Evolutionary conservation across 495 filamentous ascomycete genomes (phyloP).

Genomic region (Penicillium paxilli): DNA sequence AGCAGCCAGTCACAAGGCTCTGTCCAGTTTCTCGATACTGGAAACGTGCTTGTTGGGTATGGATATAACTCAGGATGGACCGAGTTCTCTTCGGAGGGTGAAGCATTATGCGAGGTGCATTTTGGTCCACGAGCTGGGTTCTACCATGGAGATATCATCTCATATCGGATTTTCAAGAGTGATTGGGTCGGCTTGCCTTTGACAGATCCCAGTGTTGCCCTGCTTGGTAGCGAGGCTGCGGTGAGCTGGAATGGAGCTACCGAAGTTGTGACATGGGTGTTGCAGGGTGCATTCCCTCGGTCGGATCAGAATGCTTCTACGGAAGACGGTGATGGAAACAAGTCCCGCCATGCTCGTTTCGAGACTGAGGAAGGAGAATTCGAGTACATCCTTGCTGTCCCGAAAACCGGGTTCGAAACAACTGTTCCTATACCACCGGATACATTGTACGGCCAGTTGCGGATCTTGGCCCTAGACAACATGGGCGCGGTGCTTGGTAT

Average conservation of each 20-base stretch:
- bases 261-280: slow-evolving; percentile 35
- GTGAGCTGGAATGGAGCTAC: slow-evolving; percentile 49
- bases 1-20: slow-evolving; percentile 47
- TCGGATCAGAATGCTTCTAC: slow-evolving; percentile 6
- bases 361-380: slow-evolving; percentile 2
- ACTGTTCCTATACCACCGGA: slow-evolving; percentile 20
- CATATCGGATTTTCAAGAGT: slow-evolving; percentile 39
- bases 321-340: not conserved
- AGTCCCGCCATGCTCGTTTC: not conserved
- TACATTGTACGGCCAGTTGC: slow-evolving; percentile 6
- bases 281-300: slow-evolving; percentile 23
- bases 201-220: slow-evolving; percentile 27
- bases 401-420: slow-evolving; percentile 38
- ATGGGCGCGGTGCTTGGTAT: slow-evolving; percentile 3
- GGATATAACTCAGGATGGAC: slow-evolving; percentile 49
- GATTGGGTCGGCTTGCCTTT: slow-evolving; percentile 36
- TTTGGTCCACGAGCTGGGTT: slow-evolving; percentile 32
- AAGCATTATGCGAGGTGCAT: slow-evolving; percentile 32
- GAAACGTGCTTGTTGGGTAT: slow-evolving; percentile 49
- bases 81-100: slow-evolving; percentile 39
- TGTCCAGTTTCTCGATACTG: slow-evolving; percentile 42
- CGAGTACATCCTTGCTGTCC: slow-evolving; percentile 24
- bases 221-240: slow-evolving; percentile 21
- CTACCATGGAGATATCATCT: slow-evolving; percentile 24
- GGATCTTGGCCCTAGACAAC: slow-evolving; percentile 16